phyloP scores from a whole-genome alignment of 2,329 filamentous ascomycete species.

The Juglanconis oblonga region DNA sequence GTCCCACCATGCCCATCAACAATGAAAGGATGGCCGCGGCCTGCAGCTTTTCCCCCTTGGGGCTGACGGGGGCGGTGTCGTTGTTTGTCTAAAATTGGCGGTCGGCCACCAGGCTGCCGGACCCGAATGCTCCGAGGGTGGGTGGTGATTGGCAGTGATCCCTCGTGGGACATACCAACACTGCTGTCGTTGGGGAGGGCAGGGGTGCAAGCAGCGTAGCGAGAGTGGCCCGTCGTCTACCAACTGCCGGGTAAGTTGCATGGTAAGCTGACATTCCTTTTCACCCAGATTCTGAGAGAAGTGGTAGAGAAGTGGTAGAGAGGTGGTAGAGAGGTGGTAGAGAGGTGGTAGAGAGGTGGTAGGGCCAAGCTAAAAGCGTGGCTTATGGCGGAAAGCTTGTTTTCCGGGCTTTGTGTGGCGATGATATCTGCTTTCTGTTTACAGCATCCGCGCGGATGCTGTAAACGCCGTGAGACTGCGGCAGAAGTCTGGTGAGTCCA shows the following conservation, averaged over 20 bases:
- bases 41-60: not conserved
- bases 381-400: conserved; percentile 2
- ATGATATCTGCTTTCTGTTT: too few relatives aligned
- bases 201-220: not conserved
- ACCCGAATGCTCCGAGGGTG: not conserved
- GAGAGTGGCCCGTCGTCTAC: too few relatives aligned
- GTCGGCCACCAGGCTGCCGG: not conserved
- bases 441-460: too few relatives aligned
- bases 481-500: not conserved
- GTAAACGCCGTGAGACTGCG: not conserved
- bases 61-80: not conserved
- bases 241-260: too few relatives aligned
- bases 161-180: not conserved
- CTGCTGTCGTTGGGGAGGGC: not conserved
- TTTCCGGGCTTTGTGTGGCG: not conserved
- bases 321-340: too few relatives aligned
- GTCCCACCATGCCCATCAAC: too few relatives aligned
- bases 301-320: too few relatives aligned
- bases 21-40: not conserved
- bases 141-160: not conserved
- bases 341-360: too few relatives aligned
- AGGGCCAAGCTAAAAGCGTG: not conserved
- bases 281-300: not conserved
- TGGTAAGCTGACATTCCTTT: too few relatives aligned
- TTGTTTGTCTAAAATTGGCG: conserved; percentile 3